Evolutionary conservation across 805 yeast genomes (phyloP).

Genomic region (Candida verbasci): DNA sequence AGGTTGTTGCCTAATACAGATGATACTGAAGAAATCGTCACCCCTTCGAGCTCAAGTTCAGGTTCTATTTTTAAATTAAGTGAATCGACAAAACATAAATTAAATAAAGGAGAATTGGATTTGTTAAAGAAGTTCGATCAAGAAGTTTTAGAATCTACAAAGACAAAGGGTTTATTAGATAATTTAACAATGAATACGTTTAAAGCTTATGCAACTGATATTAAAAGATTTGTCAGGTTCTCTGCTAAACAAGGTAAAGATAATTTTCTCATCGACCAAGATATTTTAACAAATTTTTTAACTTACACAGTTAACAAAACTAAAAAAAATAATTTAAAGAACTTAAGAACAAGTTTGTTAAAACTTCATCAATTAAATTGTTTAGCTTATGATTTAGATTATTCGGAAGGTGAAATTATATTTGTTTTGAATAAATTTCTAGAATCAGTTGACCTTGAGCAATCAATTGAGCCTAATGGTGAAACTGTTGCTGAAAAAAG

Average conservation of each 20-base stretch:
- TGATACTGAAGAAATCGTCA: background rate
- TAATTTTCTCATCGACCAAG: constrained; percentile 6
- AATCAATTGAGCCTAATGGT: background rate
- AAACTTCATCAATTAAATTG: constrained; percentile 10
- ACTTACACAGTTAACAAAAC: background rate
- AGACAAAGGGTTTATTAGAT: constrained; percentile 4
- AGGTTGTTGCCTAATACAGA: background rate
- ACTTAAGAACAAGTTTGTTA: constrained; percentile 8
- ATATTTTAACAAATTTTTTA: constrained; percentile 6
- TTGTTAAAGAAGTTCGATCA: constrained; percentile 8
- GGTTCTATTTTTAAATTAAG: constrained; percentile 1
- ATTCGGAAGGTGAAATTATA: constrained; percentile 9
- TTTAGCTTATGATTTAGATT: constrained; percentile 7
- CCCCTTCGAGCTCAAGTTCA: background rate
- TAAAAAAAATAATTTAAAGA: constrained; percentile 3
- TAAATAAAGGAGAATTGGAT: constrained; percentile 4
- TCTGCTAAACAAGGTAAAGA: constrained; percentile 10
- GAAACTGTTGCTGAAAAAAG: constrained; percentile 2
- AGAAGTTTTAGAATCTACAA: constrained; percentile 7
- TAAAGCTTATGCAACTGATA: constrained; percentile 9
- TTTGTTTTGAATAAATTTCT: constrained; percentile 6
- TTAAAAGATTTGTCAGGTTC: constrained; percentile 8
- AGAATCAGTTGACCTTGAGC: background rate
- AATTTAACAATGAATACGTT: constrained; percentile 9
- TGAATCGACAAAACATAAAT: constrained; percentile 7